Evolutionary conservation across 1,139 yeast species (phyloP), one percentile per base, ranked within the genome.

Genomic region (Candida tropicalis): DNA sequence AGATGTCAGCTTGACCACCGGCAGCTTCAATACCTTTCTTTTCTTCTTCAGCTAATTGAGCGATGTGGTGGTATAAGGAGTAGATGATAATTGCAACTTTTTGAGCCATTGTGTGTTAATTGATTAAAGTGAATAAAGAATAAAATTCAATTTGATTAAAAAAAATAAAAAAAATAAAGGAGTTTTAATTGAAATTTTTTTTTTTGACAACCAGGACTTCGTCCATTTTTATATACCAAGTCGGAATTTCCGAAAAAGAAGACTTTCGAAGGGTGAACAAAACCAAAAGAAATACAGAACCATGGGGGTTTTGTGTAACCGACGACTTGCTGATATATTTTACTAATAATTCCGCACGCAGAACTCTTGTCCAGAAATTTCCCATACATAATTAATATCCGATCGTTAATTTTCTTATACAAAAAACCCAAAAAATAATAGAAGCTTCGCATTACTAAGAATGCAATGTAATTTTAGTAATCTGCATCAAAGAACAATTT

Each of bases 41-140:
- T 59, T 80, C 82, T 47, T 84, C 75, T 66, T 81, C 78, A 48
- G 95, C 95, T 51, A 86, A 55, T 41, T 73, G 68, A 54, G 82
- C 81, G 55, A 85, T 70, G 70, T 89, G 96, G 57, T 90, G 90
- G 75, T 87, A 88, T 60, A 84, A 67, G 43, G 96, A 80, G 79
- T 89, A 89, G 65, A 83, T 82, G 64, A 89, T 76, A 58, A 89
- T 85, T 44, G 77, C 77, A 49, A 65, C 59, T 58, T 59, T 67
- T 50, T 64, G 65, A 46, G 66, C 64, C 68, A 63, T 63, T 52
- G 45, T 45, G 40, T 37, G 28, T 36, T 17, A 33, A 11, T 9
- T 24, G 18, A n/a, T n/a, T n/a, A n/a, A n/a, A n/a, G n/a, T n/a
- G n/a, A n/a, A n/a, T n/a, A n/a, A n/a, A n/a, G n/a, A n/a, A n/a